Percentiles rank a stretch among this genome's conserved stretches.
phyloP scores from a whole-genome alignment of 306 rosid genomes.

The Sechiopsis laciniata region DNA sequence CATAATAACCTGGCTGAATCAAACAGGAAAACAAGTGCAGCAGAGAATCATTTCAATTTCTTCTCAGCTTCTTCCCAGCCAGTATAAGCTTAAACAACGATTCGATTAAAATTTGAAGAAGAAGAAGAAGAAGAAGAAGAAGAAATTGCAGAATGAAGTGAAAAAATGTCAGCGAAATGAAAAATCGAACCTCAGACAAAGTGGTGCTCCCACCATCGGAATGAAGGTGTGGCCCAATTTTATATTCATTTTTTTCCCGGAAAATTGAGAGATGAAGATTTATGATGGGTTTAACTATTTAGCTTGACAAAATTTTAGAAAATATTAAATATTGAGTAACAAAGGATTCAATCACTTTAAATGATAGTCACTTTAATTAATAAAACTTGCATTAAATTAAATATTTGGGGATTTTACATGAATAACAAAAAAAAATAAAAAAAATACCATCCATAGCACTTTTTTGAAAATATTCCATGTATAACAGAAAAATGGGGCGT shows the following conservation, averaged over 20 bases:
- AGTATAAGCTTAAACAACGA: neutral
- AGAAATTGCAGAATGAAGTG: neutral
- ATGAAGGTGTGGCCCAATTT: neutral
- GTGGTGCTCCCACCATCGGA: slow-evolving; percentile 5
- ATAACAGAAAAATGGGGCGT: too few species aligned
- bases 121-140: neutral
- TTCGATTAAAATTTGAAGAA: neutral
- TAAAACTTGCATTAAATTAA: too few species aligned
- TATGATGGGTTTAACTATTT: slow-evolving; percentile 3
- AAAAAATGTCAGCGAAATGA: neutral
- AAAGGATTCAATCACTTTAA: too few species aligned
- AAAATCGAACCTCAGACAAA: slow-evolving; percentile 12
- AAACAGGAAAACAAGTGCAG: neutral
- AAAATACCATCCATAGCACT: too few species aligned
- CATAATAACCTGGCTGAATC: neutral
- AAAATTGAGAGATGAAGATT: neutral
- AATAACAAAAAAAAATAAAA: too few species aligned
- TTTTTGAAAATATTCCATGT: too few species aligned
- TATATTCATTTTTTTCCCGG: slow-evolving; percentile 2
- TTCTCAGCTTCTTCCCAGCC: neutral
- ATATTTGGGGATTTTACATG: too few species aligned
- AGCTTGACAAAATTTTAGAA: too few species aligned
- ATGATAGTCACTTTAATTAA: too few species aligned
- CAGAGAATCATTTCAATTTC: neutral
- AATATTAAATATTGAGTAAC: too few species aligned